These are phyloP conservation scores for Selaginella tamariscina DNA, from an alignment of 75 land plant species.

Conservation along the genomic window DNA sequence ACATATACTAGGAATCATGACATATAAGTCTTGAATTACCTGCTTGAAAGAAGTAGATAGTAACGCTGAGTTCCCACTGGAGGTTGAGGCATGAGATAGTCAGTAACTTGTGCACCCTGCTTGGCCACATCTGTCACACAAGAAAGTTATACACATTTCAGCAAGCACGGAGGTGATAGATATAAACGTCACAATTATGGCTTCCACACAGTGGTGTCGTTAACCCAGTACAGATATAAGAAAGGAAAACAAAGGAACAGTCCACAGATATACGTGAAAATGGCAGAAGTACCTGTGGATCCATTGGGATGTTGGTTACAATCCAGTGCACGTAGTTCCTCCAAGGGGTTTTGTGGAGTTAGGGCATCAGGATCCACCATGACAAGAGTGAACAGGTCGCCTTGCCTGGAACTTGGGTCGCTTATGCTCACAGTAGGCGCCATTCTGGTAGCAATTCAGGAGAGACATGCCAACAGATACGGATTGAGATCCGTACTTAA, in stretches of 20 bases:
- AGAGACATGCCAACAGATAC: not conserved
- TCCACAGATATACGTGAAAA: too few relatives aligned
- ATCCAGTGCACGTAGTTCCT: conserved; percentile 8
- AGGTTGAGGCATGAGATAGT: not conserved
- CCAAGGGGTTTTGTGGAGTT: not conserved
- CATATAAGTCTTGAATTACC: not conserved
- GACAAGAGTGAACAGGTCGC: not conserved
- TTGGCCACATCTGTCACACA: not conserved
- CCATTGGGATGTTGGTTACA: not conserved
- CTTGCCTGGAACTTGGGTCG: not conserved
- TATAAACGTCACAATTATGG: too few relatives aligned
- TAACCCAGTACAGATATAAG: not conserved
- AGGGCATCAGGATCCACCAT: conserved; percentile 13
- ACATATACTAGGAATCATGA: not conserved
- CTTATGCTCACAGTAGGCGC: not conserved
- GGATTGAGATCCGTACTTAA: not conserved
- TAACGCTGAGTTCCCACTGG: conserved; percentile 5
- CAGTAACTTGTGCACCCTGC: not conserved
- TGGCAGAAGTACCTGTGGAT: not conserved
- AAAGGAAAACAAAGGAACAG: not conserved
- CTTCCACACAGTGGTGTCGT: too few relatives aligned
- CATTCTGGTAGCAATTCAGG: not conserved
- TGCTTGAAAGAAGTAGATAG: conserved; percentile 10
- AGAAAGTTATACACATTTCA: too few relatives aligned
- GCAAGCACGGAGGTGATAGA: not conserved